Conservation (phyloP, 2,329 filamentous ascomycete species). For the Alternaria brassicicola region DNA sequence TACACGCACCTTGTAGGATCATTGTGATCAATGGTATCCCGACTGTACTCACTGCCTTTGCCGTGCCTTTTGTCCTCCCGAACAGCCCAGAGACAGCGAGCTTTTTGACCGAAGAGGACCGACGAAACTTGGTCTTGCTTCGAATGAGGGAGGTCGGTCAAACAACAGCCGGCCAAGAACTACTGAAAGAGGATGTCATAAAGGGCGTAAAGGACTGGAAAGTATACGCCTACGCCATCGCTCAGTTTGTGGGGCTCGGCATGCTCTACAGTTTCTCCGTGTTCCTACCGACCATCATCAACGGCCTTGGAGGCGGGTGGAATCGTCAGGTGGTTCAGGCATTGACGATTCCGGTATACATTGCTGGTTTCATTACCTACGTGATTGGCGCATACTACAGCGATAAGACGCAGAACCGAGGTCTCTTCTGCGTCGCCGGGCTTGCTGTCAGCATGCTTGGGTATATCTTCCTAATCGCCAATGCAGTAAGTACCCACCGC, state of each 20-base stretch:
- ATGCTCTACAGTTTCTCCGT: conserved; percentile 36
- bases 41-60: conserved; percentile 47
- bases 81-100: conserved; percentile 53
- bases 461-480: conserved; percentile 52
- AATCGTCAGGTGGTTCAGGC: conserved; percentile 33
- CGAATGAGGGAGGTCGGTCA: conserved; percentile 50
- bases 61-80: conserved; percentile 58
- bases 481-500: neutral
- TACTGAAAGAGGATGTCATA: conserved; percentile 55
- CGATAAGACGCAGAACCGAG: conserved; percentile 36
- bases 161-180: conserved; percentile 55
- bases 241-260: conserved; percentile 50
- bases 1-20: conserved; percentile 27
- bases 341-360: conserved; percentile 42
- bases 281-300: conserved; percentile 42
- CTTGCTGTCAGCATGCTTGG: conserved; percentile 53
- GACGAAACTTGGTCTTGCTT: conserved; percentile 25
- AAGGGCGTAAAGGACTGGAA: conserved; percentile 52
- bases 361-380: conserved; percentile 31
- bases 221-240: conserved; percentile 48
- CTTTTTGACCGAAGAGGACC: conserved; percentile 36
- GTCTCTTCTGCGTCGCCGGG: conserved; percentile 34
- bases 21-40: conserved; percentile 42
- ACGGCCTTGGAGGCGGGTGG: conserved; percentile 33
- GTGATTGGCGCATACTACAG: conserved; percentile 32